Percentiles rank a stretch among this genome's conserved stretches.
Evolutionary conservation across 345 rosid species (phyloP).

Genomic region (Pelargonium nanum): DNA sequence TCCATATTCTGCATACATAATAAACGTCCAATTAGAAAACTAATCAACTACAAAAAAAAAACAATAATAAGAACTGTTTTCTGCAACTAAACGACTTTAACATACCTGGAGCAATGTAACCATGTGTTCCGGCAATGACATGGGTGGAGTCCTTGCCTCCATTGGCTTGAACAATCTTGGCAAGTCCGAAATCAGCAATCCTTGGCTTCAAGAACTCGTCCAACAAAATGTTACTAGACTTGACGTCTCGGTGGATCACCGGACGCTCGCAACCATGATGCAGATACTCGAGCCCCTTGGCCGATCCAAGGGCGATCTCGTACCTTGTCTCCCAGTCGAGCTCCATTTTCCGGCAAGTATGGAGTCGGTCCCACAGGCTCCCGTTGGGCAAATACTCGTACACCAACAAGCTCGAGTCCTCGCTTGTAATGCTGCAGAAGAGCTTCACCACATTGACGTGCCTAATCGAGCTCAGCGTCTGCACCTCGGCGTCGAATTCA

Average conservation of each 20-base stretch:
- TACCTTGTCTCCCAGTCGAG: slow-evolving; percentile 82
- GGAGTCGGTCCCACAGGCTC: slow-evolving; percentile 83
- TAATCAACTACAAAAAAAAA: background rate
- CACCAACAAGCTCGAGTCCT: slow-evolving; percentile 80
- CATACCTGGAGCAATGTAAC: slow-evolving; percentile 97
- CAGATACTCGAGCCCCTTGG: slow-evolving; percentile 81
- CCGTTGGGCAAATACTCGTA: slow-evolving; percentile 91
- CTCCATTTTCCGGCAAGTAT: slow-evolving; percentile 41
- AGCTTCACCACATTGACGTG: slow-evolving; percentile 92
- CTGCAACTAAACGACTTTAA: background rate
- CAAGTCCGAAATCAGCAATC: slow-evolving; percentile 94
- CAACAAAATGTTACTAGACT: slow-evolving; percentile 73
- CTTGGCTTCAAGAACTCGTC: slow-evolving; percentile 80
- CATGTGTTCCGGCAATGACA: slow-evolving; percentile 78
- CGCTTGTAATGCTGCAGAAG: slow-evolving; percentile 80
- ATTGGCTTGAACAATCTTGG: slow-evolving; percentile 61
- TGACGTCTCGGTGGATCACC: slow-evolving; percentile 74
- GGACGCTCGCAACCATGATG: slow-evolving; percentile 76
- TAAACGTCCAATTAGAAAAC: background rate
- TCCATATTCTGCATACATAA: slow-evolving; percentile 59
- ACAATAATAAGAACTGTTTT: background rate
- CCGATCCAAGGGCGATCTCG: slow-evolving; percentile 74
- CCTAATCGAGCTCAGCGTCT: slow-evolving; percentile 78
- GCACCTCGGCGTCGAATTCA: slow-evolving; percentile 78
- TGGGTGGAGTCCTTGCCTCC: slow-evolving; percentile 51